Base-by-base conservation (phyloP, 164 flowering plant genomes). In the Brasenia schreberi region DNA sequence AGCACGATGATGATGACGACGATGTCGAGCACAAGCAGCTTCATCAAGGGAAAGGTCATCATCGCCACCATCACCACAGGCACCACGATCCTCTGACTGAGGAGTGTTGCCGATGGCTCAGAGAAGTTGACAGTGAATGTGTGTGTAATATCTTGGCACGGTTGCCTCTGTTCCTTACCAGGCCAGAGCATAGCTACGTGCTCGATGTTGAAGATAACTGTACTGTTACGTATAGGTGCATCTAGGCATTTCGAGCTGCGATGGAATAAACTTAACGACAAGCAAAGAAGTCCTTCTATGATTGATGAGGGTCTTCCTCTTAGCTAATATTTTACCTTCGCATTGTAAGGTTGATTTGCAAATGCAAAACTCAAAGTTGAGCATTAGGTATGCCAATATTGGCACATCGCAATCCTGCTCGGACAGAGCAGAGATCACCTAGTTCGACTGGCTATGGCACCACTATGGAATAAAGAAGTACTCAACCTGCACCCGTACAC, bases 61-160 rank as follows among this genome's bases (percentile, higher is more conserved):
- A 61, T 18, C 60, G 52, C 2, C 39, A 16, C 27, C 67, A 49
- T 19, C 5, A 33, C 61, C 39, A 3, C 39, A 17, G 19, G 1
- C 58, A 65, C 18, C 17, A 9, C 19, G 43, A 58, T 17, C 9
- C 39, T 6, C 42, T 4, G 11, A 42, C 16, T 7, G n/a, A 52
- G 5, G 14, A 58, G n/a, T 66, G 68, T 53, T 66, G 68, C 62
- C 19, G 68, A 42, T 66, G 68, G 68, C 39, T 66, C 19, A 19
- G 19, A n/a, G 12, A 49, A 12, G 18, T 66, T 18, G 68, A 66
- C 61, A 56, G n/a, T n/a, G 42, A 10, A 16, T 66, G 68, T 23
- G 61, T 53, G 39, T 66, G 62, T 9, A 7, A 18, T 5, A 18
- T 66, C 27, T 33, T 66, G 43, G 1, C 17, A 18, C 68, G 61